These are phyloP conservation scores for Rhynchosporium graminicola DNA, from an alignment of 2,329 filamentous ascomycete species.

Conservation along the genomic window DNA sequence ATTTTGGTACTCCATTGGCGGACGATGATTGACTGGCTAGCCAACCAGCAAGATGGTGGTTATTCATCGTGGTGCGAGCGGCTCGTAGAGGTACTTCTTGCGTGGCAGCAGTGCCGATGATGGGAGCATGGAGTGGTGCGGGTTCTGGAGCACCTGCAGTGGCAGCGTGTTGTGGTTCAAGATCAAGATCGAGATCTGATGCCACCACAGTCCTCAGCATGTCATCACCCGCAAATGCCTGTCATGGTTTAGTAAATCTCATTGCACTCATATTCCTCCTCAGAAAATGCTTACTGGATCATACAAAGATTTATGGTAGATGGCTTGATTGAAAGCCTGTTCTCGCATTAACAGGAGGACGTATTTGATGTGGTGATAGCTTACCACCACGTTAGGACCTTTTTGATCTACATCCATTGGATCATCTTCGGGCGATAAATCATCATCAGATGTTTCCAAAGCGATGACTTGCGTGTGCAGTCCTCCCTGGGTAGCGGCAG, in stretches of 20 bases:
- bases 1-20: too few species aligned
- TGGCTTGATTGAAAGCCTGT: background rate
- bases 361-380: background rate
- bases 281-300: background rate
- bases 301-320: background rate
- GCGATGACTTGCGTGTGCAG: too few species aligned
- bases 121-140: background rate
- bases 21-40: background rate
- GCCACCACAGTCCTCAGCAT: background rate
- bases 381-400: background rate
- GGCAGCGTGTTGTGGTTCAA: background rate
- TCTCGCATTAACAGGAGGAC: background rate
- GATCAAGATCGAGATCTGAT: background rate
- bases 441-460: too few species aligned
- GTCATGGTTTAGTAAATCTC: background rate
- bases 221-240: background rate
- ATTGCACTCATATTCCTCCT: background rate
- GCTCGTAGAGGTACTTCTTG: background rate
- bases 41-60: background rate
- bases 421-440: too few species aligned
- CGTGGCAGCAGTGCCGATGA: background rate
- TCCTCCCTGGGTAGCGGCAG: too few species aligned
- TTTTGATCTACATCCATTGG: background rate
- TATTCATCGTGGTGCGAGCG: background rate
- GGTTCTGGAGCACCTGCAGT: background rate